Evolutionary conservation across 1,284 basidiomycete genomes (phyloP).

Genomic region (Pyrrhoderma noxium): DNA sequence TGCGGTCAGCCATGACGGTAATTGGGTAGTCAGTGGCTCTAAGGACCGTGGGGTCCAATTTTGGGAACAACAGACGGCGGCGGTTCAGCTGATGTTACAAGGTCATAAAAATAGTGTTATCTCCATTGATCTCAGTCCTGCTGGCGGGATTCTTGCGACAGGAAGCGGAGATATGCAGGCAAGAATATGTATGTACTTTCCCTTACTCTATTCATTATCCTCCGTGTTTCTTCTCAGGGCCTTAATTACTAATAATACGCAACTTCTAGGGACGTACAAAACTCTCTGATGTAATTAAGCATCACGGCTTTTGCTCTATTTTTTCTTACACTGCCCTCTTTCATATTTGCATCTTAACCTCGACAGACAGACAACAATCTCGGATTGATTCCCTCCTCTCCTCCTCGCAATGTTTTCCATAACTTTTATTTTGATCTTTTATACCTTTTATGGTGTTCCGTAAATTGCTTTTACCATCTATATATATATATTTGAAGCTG

Average conservation of each 20-base stretch:
- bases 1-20: slow-evolving; percentile 77
- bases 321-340: no score
- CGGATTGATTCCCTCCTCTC: no score
- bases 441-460: no score
- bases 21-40: slow-evolving; percentile 85
- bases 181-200: slow-evolving; percentile 53
- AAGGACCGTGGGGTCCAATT: slow-evolving; percentile 88
- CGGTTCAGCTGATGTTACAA: slow-evolving; percentile 78
- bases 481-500: no score
- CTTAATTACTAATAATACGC: no score
- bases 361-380: no score
- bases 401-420: no score
- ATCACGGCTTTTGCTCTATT: neutral
- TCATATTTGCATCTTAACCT: no score
- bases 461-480: no score
- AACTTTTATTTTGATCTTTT: no score
- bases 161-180: slow-evolving; percentile 85
- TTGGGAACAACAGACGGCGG: slow-evolving; percentile 74
- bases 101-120: slow-evolving; percentile 93
- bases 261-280: no score
- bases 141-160: slow-evolving; percentile 72
- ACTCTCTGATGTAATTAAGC: neutral
- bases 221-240: neutral
- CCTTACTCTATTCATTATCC: neutral
- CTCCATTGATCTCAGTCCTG: slow-evolving; percentile 74